phyloP scores from a whole-genome alignment of 768 basidiomycete species.

The Tubosaeta sp. region DNA sequence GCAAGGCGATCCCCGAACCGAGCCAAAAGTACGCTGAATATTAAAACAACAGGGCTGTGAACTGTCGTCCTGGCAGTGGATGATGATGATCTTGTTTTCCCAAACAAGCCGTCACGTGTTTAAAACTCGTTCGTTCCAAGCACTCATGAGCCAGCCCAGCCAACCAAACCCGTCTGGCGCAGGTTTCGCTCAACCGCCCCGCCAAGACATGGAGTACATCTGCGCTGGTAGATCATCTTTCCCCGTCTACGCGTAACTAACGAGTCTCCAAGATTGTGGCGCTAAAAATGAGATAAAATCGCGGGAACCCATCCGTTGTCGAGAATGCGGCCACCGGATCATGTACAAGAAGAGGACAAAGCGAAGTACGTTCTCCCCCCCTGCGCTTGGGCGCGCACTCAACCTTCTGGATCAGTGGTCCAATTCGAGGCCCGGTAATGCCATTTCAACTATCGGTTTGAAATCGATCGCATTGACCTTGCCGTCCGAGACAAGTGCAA shows the following conservation, averaged over 20 bases:
- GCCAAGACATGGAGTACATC: constrained; percentile 75
- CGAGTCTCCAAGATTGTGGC: constrained; percentile 66
- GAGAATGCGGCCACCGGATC: constrained; percentile 95
- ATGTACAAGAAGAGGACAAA: constrained; percentile 98
- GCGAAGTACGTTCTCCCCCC: constrained; percentile 60
- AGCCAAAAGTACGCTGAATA: constrained; percentile 5
- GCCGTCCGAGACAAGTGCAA: not conserved
- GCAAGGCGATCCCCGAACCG: constrained; percentile 50
- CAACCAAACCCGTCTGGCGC: constrained; percentile 31
- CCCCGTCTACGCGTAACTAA: constrained; percentile 10
- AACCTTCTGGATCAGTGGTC: constrained; percentile 23
- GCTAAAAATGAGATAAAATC: constrained; percentile 88
- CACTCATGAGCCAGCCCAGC: constrained; percentile 38
- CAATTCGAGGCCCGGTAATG: constrained; percentile 30
- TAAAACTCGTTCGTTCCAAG: not conserved
- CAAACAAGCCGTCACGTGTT: constrained; percentile 13
- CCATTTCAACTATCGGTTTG: not conserved
- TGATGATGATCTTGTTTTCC: too few species aligned
- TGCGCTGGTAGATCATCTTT: constrained; percentile 60
- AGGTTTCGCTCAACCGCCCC: constrained; percentile 37
- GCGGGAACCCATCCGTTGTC: constrained; percentile 90
- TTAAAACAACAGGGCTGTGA: not conserved
- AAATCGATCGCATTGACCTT: too few species aligned
- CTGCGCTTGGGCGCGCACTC: not conserved
- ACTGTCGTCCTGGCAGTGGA: constrained; percentile 5